phyloP scores from a whole-genome alignment of 805 yeast species.

The Pichia nanzhaoensis region DNA sequence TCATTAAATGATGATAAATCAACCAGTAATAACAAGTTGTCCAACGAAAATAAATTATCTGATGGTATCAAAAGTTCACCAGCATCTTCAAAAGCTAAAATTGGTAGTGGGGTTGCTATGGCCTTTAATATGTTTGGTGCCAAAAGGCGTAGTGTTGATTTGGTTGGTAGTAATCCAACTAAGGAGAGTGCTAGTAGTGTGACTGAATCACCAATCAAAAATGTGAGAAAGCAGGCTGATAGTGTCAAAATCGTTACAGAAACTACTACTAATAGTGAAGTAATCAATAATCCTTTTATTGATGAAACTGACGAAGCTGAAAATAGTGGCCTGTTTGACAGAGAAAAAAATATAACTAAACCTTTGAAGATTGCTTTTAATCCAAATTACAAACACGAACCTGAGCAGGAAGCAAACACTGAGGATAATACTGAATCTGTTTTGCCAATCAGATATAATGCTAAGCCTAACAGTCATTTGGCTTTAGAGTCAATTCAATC shows the following conservation, averaged over 20 bases:
- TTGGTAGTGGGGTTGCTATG: conserved; percentile 13
- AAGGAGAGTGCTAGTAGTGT: background rate
- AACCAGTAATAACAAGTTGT: conserved; percentile 19
- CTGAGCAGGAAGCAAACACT: too few relatives aligned
- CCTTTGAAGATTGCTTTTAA: background rate
- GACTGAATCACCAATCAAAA: background rate
- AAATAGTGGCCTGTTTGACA: background rate
- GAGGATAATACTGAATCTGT: too few relatives aligned
- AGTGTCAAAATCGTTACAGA: too few relatives aligned
- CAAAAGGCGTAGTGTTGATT: conserved; percentile 19
- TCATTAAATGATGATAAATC: too few relatives aligned
- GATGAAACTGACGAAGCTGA: background rate
- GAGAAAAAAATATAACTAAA: background rate
- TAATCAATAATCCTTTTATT: conserved; percentile 2
- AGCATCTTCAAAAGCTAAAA: conserved; percentile 16
- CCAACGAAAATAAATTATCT: conserved; percentile 3
- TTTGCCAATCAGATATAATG: too few relatives aligned
- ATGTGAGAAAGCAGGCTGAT: background rate
- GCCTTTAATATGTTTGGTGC: conserved; percentile 29
- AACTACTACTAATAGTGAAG: background rate
- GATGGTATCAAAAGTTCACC: background rate
- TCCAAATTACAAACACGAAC: background rate
- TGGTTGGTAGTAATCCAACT: background rate
- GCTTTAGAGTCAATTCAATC: too few relatives aligned
- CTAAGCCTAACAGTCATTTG: too few relatives aligned